Evolutionary conservation across 2,329 filamentous ascomycete species (phyloP), one percentile per base, ranked within the genome.

Genomic region (Chaetomium olivaceum): DNA sequence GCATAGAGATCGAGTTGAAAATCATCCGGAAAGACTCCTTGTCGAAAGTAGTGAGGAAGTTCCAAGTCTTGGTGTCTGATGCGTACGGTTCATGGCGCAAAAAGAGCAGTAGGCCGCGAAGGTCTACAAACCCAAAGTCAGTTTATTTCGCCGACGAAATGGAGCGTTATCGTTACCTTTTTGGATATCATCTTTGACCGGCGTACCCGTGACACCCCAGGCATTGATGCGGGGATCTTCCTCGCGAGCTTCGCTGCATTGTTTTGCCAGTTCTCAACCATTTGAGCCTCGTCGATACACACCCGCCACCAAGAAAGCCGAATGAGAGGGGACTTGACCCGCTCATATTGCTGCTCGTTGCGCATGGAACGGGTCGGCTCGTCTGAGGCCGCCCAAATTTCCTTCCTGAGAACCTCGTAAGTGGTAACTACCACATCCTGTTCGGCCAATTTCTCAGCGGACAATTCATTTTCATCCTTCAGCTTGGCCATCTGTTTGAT

Each of bases 151-250:
- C 4, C 12, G 16, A 5, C 5, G 31, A 33, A 11, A 27, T 7
- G 29, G 8, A 7, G n/a, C 25, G n/a, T 50, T 1, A 19, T 31
- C 31, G 67, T 57, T 62, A 73, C 73, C 74, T 65, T 74, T 70
- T 27, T 69, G 65, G 3, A 76, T 68, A 29, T 72, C 85, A 70
- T 92, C 91, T 70, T 91, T 90, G 46, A 98, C 84, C 0, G 95
- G 95, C 0, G 95, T 99, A 51, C 92, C 95, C 0, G 92, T 94
- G 50, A 99, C 88, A 16, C 90, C 93, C 95, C 95, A 98, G 2
- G 92, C 89, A 77, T 97, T 93, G 69, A 91, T 79, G 31, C 95
- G 86, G 54, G 94, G 93, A 99, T 89, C 29, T 90, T 80, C 50
- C 88, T 87, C 43, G 93, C 93, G 16, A 97, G 88, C 56, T 84